A percentile compares a stretch with the other conserved stretches of the same genome.
Evolutionary conservation across 345 rosid genomes (phyloP).

Genomic region (Dovyalis caffra): DNA sequence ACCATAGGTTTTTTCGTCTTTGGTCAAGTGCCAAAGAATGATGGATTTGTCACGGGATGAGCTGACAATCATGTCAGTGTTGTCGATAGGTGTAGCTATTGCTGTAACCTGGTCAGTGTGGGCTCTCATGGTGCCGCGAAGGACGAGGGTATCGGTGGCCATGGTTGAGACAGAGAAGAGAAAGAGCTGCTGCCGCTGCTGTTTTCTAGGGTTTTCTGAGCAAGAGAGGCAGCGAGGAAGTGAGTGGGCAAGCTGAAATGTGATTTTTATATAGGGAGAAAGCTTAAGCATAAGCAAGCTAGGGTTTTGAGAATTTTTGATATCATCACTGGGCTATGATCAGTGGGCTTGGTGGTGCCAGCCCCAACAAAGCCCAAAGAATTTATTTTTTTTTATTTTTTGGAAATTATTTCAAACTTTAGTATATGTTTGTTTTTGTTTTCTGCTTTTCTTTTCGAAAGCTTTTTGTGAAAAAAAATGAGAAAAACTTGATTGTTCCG

Average conservation of each 20-base stretch:
- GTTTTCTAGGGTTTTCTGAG: not conserved
- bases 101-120: conserved; percentile 98
- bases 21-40: conserved; percentile 83
- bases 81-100: conserved; percentile 87
- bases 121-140: conserved; percentile 88
- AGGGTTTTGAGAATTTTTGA: not conserved
- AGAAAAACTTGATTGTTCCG: no score
- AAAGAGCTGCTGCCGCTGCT: not conserved
- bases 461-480: no score
- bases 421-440: no score
- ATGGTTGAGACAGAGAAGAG: conserved; percentile 23
- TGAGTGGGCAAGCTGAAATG: not conserved
- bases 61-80: conserved; percentile 84
- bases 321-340: not conserved
- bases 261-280: not conserved
- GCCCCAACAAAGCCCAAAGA: no score
- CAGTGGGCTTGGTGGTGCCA: no score
- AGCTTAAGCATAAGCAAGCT: not conserved
- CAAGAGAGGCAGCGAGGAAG: not conserved
- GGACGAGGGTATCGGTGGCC: conserved; percentile 71
- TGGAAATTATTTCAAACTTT: no score
- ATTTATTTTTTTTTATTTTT: no score
- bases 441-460: no score
- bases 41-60: conserved; percentile 97
- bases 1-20: conserved; percentile 83